These are phyloP conservation scores for Massariosphaeria phaeospora DNA, from an alignment of 495 filamentous ascomycete species.

Conservation along the genomic window DNA sequence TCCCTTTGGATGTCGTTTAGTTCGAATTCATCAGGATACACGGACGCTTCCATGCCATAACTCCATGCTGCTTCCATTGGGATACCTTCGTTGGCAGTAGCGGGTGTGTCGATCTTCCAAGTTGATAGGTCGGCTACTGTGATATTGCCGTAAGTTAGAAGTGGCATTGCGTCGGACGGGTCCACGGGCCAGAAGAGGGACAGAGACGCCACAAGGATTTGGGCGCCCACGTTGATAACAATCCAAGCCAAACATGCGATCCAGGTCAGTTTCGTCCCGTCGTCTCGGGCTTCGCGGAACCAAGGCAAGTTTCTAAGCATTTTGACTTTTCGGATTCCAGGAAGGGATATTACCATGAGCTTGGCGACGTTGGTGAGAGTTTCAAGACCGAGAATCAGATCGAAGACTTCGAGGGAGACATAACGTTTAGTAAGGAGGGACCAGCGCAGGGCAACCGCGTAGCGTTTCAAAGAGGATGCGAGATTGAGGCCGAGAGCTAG, in stretches of 20 bases:
- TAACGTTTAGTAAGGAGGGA: constrained; percentile 23
- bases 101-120: constrained; percentile 9
- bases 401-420: constrained; percentile 26
- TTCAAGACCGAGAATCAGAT: constrained; percentile 23
- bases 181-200: constrained; percentile 30
- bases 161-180: constrained; percentile 20
- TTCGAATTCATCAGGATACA: not conserved
- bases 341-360: constrained; percentile 23
- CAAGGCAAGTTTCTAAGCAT: constrained; percentile 16
- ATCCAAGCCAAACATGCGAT: constrained; percentile 26
- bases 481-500: constrained; percentile 31
- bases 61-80: constrained; percentile 7
- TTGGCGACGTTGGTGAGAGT: constrained; percentile 30
- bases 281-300: constrained; percentile 25
- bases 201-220: constrained; percentile 29
- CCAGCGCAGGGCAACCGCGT: constrained; percentile 30
- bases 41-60: constrained; percentile 18
- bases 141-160: constrained; percentile 23
- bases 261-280: constrained; percentile 21
- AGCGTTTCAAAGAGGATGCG: constrained; percentile 30
- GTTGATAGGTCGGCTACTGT: constrained; percentile 17
- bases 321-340: constrained; percentile 11
- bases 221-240: constrained; percentile 28
- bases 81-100: not conserved
- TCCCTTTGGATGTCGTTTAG: not conserved